Evolutionary conservation across 2,329 filamentous ascomycete species (phyloP), one percentile per base, ranked within the genome.

Genomic region (Cladosporium sp.): DNA sequence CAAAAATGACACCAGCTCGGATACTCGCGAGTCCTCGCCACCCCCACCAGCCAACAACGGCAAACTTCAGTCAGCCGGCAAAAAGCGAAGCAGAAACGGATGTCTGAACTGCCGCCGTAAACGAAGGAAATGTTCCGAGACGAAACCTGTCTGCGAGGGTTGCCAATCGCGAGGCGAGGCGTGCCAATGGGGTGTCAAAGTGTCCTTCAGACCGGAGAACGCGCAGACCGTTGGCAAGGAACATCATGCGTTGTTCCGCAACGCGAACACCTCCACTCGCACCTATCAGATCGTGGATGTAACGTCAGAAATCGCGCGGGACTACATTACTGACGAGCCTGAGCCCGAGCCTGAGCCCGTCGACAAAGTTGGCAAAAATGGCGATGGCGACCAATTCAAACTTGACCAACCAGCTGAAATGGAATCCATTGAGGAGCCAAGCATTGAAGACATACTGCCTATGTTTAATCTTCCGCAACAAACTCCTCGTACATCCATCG

Each of bases 61-160:
- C 56, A 67, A 64, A 58, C 59, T 69, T 39, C 60, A 64, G 22
- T 59, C 66, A 9, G 61, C 61, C 15, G 66, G 66, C 49, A 65
- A 66, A 59, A 71, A 70, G 59, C 63, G 69, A 15, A 70, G 69
- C 14, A 62, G 70, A 42, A 72, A 68, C 17, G 70, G 70, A 19
- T 72, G 70, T 62, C 50, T 72, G 61, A 72, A 70, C 45, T 72
- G 69, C 59, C 66, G 70, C 20, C 61, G 67, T 20, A 69, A 70
- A 52, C 65, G 70, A 34, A 64, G 69, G 55, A 71, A 72, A 60
- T 71, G 69, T 67, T 61, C 42, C 43, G 70, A 72, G 45, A 58
- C 56, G 8, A 71, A 70, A 56, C 70, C 70, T 7, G 68, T 60
- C 20, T 72, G 70, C 50, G 65, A 68, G 50, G 68, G 66, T 20